Percentiles rank a stretch among this genome's conserved stretches.
phyloP scores from a whole-genome alignment of 2,329 filamentous ascomycete species.

The Ilyonectria mors-panacis region DNA sequence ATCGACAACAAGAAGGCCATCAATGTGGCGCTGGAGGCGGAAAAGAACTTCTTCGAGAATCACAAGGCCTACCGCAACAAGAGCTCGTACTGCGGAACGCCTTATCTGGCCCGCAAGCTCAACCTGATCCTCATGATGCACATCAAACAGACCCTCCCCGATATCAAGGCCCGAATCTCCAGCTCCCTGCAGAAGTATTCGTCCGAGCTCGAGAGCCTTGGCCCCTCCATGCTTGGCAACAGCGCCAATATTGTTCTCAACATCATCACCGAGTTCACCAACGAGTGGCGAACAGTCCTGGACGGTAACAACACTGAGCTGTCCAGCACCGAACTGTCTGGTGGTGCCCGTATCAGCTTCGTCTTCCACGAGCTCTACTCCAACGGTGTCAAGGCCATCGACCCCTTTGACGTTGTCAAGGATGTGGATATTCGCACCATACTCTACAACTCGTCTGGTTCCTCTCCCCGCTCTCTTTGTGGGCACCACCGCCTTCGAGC shows the following conservation, averaged over 20 bases:
- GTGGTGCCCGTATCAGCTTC: conserved; percentile 98
- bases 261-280: conserved; percentile 98
- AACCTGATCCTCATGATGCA: conserved; percentile 99
- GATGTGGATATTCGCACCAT: conserved; percentile 98
- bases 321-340: conserved; percentile 93
- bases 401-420: conserved; percentile 97
- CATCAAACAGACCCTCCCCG: conserved; percentile 98
- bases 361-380: conserved; percentile 99
- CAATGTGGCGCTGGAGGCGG: conserved; percentile 88
- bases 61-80: conserved; percentile 99
- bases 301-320: conserved; percentile 98
- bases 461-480: conserved; percentile 97
- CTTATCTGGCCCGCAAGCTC: conserved; percentile 95
- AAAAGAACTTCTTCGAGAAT: conserved; percentile 98
- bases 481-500: conserved; percentile 96
- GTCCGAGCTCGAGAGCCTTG: conserved; percentile 84
- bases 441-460: conserved; percentile 98
- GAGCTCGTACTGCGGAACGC: conserved; percentile 97
- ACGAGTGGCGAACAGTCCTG: conserved; percentile 95
- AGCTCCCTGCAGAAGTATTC: conserved; percentile 94
- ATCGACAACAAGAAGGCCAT: conserved; percentile 99
- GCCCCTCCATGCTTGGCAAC: conserved; percentile 96
- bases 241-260: conserved; percentile 97
- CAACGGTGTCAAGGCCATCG: conserved; percentile 97
- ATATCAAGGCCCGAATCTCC: conserved; percentile 98